Percentiles rank a stretch among this genome's conserved stretches.
Conservation (phyloP, 805 yeast species). For the Naumovozyma castellii region DNA sequence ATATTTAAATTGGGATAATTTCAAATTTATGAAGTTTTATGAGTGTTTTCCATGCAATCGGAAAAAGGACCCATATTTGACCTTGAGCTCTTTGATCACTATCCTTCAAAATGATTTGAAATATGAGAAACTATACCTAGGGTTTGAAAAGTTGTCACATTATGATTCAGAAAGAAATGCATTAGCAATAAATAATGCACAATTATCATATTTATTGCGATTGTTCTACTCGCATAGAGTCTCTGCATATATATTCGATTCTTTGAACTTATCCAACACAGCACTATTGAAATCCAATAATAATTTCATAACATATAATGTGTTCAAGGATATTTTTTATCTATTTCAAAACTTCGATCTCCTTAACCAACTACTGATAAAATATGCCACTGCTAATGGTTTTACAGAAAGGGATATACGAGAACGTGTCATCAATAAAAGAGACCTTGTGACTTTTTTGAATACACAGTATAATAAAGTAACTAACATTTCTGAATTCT, state of each 20-base stretch:
- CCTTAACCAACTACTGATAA: constrained; percentile 31
- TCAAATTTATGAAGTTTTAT: constrained; percentile 23
- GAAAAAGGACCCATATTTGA: constrained; percentile 17
- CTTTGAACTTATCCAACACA: constrained; percentile 26
- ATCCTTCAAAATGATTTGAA: constrained; percentile 35
- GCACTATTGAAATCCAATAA: constrained; percentile 22
- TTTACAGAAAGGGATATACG: constrained; percentile 23
- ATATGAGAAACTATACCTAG: constrained; percentile 28
- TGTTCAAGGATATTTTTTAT: constrained; percentile 32
- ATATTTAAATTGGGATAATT: constrained; percentile 30
- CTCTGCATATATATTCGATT: constrained; percentile 29
- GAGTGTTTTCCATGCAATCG: constrained; percentile 15
- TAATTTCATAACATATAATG: constrained; percentile 29
- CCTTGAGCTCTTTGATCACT: constrained; percentile 33
- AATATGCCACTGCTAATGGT: constrained; percentile 26
- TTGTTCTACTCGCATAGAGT: constrained; percentile 33
- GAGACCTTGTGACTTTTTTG: constrained; percentile 29
- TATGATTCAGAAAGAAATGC: constrained; percentile 24
- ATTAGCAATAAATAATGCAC: constrained; percentile 30
- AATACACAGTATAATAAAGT: constrained; percentile 33
- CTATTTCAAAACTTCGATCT: constrained; percentile 34
- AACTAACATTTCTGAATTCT: constrained; percentile 33
- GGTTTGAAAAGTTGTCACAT: constrained; percentile 26
- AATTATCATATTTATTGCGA: constrained; percentile 28
- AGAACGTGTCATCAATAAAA: constrained; percentile 29